A percentile compares a stretch with the other conserved stretches of the same genome.
Conservation (phyloP, 108 stramenopile species). For the Cyclotella cryptica region DNA sequence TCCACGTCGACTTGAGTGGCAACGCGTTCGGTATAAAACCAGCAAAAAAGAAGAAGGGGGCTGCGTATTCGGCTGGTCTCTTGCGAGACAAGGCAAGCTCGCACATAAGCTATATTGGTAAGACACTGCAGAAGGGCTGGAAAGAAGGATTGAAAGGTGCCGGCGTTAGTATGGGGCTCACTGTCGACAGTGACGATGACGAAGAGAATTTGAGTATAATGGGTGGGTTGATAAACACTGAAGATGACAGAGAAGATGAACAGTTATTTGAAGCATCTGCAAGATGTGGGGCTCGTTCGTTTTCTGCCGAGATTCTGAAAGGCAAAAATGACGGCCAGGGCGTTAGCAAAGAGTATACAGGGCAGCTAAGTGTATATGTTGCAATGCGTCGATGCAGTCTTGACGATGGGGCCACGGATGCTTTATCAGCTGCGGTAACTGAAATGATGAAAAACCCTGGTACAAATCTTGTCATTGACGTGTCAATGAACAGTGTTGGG, state of each 20-base stretch:
- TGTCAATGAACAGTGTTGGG: constrained; percentile 74
- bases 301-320: constrained; percentile 59
- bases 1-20: constrained; percentile 78
- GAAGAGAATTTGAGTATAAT: constrained; percentile 57
- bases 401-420: constrained; percentile 77
- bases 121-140: constrained; percentile 55
- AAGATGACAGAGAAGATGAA: constrained; percentile 50
- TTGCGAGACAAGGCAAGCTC: constrained; percentile 79
- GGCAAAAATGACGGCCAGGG: constrained; percentile 44
- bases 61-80: constrained; percentile 62
- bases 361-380: constrained; percentile 22
- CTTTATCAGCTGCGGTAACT: constrained; percentile 69
- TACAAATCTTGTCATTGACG: constrained; percentile 56
- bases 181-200: constrained; percentile 72
- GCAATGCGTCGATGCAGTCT: constrained; percentile 72
- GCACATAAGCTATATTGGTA: constrained; percentile 73
- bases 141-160: constrained; percentile 64
- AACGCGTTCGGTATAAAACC: constrained; percentile 75
- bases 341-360: neutral
- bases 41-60: constrained; percentile 58
- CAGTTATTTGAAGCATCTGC: constrained; percentile 24
- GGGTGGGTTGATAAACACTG: constrained; percentile 36
- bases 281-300: constrained; percentile 69
- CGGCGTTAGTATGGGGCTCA: constrained; percentile 47
- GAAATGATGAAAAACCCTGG: constrained; percentile 33